Percentiles rank a stretch among this genome's conserved stretches.
These are phyloP conservation scores for Phaeolepiota aurea DNA, from an alignment of 768 basidiomycete genomes.

Conservation along the genomic window DNA sequence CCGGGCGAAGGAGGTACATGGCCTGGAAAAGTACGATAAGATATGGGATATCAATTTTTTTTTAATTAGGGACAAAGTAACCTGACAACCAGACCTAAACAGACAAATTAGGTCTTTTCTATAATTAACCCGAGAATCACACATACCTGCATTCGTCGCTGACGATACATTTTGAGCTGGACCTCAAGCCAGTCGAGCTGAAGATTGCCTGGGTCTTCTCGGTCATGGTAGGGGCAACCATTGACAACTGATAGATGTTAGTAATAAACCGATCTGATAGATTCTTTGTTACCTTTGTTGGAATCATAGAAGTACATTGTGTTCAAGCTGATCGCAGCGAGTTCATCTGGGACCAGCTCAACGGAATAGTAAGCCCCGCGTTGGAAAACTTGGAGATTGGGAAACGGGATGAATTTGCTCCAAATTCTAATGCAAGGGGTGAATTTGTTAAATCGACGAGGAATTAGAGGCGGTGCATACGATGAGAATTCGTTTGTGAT, in stretches of 20 bases:
- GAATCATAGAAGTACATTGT: constrained; percentile 89
- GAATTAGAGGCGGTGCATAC: constrained; percentile 29
- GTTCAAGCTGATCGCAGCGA: constrained; percentile 81
- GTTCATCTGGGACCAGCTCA: constrained; percentile 67
- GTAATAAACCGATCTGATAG: constrained; percentile 2
- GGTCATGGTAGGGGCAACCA: constrained; percentile 57
- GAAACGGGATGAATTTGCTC: constrained; percentile 73
- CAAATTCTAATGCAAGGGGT: constrained; percentile 51
- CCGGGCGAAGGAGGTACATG: constrained; percentile 81
- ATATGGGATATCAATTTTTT: no score
- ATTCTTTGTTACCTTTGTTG: constrained; percentile 57
- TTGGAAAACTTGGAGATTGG: constrained; percentile 73
- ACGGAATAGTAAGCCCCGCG: constrained; percentile 79
- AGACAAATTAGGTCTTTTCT: neutral
- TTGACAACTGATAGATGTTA: constrained; percentile 48
- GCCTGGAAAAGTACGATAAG: constrained; percentile 28
- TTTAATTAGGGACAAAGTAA: constrained; percentile 15
- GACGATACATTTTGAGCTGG: constrained; percentile 61
- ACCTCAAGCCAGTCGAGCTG: constrained; percentile 89
- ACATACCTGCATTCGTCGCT: constrained; percentile 66
- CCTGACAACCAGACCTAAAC: constrained; percentile 39
- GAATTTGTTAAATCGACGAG: constrained; percentile 7
- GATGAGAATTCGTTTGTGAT: constrained; percentile 61
- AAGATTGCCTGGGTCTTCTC: constrained; percentile 79
- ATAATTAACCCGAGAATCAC: neutral